Base-by-base conservation (phyloP, 306 rosid species). In the Crotalaria pallida region DNA sequence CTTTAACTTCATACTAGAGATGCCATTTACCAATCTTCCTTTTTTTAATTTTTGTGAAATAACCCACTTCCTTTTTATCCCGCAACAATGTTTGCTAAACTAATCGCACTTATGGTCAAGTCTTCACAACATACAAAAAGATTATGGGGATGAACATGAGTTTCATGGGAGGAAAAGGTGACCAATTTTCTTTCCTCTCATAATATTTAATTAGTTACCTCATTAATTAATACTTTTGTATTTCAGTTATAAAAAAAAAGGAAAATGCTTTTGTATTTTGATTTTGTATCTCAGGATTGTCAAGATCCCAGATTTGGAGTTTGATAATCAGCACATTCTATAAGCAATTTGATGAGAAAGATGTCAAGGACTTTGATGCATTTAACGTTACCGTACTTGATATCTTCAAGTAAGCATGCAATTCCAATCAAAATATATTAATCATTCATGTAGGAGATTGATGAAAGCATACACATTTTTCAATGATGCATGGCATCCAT, bases 351-450 rank as follows among this genome's bases (percentile, higher is more conserved):
- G 11, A 77, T 22, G 68, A 58, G 27, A 58, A 65, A 51, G 59
- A 83, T 0, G 66, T 66, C 75, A 18, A 57, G 0, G 7, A 61
- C 21, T 77, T 76, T 43, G 81, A 75, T 0, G 70, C 65, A 0
- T 88, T 91, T 63, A 78, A 82, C 10, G 16, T 55, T 26, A 83
- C 84, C 45, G 56, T 88, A 78, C 88, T 88, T 51, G 82, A 83
- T 41, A 71, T 85, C 72, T 82, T 87, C 84, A 85, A 33, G 93
- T 88, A 82, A 79, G 80, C 51, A 40, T 38, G 23, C 12, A 44
- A 8, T 38, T 52, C 60, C 58, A 10, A 52, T 21, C 3, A 8
- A 16, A 44, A 15, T 29, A 21, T 48, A 59, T n/a, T n/a, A n/a
- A n/a, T n/a, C n/a, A n/a, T n/a, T n/a, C n/a, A n/a, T n/a, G n/a